Conservation (phyloP, 495 filamentous ascomycete species). For the Physcia stellaris region DNA sequence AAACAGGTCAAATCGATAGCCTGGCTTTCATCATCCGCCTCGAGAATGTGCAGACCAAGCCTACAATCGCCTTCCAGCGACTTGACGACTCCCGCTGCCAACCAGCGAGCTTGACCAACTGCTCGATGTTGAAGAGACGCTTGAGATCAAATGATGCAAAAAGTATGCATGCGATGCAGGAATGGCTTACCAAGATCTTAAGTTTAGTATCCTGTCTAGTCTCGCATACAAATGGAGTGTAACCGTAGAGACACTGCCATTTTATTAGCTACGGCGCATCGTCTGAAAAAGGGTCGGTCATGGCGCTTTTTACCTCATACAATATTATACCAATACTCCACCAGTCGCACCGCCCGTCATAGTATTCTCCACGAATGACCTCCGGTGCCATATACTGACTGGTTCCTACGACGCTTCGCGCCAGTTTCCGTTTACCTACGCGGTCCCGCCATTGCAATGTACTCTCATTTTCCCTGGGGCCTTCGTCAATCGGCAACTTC, state of each 20-base stretch:
- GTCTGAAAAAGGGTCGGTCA: not conserved
- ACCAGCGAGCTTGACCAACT: no score
- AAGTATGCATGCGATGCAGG: not conserved
- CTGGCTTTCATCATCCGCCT: no score
- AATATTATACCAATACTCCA: slow-evolving; percentile 92
- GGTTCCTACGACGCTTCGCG: slow-evolving; percentile 82
- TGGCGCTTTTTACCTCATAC: slow-evolving; percentile 46
- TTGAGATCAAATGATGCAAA: not conserved
- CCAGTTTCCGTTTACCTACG: slow-evolving; percentile 56
- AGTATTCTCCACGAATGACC: slow-evolving; percentile 66
- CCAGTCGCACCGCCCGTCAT: slow-evolving; percentile 91
- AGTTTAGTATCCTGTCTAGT: slow-evolving; percentile 68
- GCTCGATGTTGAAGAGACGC: not conserved
- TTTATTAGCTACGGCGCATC: not conserved
- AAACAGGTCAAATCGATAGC: not conserved
- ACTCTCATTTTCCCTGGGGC: slow-evolving; percentile 27
- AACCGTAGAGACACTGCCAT: slow-evolving; percentile 85
- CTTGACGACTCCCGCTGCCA: no score
- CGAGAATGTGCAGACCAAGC: no score
- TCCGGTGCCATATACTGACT: slow-evolving; percentile 98
- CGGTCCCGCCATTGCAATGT: slow-evolving; percentile 70
- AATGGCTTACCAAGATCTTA: slow-evolving; percentile 53
- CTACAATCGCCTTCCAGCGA: no score
- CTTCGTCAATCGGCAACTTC: slow-evolving; percentile 17
- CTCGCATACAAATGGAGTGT: slow-evolving; percentile 76